These are phyloP conservation scores for Debaryomyces psychrophilus DNA, from an alignment of 1,139 yeast genomes.

Conservation along the genomic window DNA sequence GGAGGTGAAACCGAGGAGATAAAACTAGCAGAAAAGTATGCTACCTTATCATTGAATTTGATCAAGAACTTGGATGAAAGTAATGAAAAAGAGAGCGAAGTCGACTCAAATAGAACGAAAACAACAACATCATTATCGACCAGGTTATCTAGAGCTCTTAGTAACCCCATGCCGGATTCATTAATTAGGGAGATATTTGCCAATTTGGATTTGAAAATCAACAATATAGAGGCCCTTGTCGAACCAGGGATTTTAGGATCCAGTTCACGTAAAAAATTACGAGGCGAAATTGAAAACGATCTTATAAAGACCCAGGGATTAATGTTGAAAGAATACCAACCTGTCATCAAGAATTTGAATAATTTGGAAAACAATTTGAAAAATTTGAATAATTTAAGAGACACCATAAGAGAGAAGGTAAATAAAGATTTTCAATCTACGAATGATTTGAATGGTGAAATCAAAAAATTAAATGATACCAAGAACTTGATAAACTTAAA, in stretches of 20 bases:
- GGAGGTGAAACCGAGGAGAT: slow-evolving; percentile 13
- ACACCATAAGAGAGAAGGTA: slow-evolving; percentile 42
- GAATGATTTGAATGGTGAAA: slow-evolving; percentile 33
- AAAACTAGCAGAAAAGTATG: slow-evolving; percentile 42
- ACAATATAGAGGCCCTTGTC: slow-evolving; percentile 41
- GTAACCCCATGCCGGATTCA: slow-evolving; percentile 51
- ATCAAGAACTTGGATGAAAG: slow-evolving; percentile 19
- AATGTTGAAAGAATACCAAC: slow-evolving; percentile 63
- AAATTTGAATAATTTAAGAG: slow-evolving; percentile 39
- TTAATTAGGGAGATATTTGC: slow-evolving; percentile 52
- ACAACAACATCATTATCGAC: slow-evolving; percentile 36
- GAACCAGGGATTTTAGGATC: slow-evolving; percentile 62
- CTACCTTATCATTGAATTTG: slow-evolving; percentile 32
- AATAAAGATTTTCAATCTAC: slow-evolving; percentile 26
- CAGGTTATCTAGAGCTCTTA: slow-evolving; percentile 55
- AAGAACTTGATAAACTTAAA: slow-evolving; percentile 52
- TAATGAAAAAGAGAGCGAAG: slow-evolving; percentile 5
- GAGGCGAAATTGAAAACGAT: slow-evolving; percentile 74
- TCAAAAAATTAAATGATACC: slow-evolving; percentile 43
- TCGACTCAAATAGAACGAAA: slow-evolving; percentile 4
- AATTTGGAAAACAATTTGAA: slow-evolving; percentile 44
- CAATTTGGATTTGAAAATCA: slow-evolving; percentile 45
- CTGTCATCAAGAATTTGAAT: slow-evolving; percentile 52
- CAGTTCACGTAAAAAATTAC: slow-evolving; percentile 57
- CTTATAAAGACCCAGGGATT: slow-evolving; percentile 62